phyloP scores from a whole-genome alignment of 2,329 filamentous ascomycete genomes.

The Colletotrichum sidae region DNA sequence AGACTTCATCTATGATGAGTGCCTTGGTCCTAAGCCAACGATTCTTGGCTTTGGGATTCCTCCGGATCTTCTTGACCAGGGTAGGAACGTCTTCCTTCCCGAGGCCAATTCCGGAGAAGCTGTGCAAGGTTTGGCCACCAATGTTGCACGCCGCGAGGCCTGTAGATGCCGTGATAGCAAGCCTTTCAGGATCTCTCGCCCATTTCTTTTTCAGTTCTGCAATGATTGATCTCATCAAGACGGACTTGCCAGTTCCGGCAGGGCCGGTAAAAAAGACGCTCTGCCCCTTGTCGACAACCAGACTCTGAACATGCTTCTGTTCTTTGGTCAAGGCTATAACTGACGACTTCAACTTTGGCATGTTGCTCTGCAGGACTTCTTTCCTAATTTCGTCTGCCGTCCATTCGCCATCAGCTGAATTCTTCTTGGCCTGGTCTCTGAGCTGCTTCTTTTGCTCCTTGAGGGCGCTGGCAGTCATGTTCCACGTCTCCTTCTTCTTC shows the following conservation, averaged over 20 bases:
- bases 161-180: constrained; percentile 95
- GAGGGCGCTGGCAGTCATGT: constrained; percentile 78
- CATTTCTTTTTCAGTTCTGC: constrained; percentile 81
- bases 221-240: constrained; percentile 94
- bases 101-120: constrained; percentile 93
- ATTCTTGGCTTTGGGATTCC: constrained; percentile 87
- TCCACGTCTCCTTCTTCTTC: constrained; percentile 66
- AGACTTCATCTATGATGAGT: constrained; percentile 93
- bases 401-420: constrained; percentile 53
- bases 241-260: constrained; percentile 96
- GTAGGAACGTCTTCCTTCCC: constrained; percentile 87
- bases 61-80: constrained; percentile 89
- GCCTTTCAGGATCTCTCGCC: constrained; percentile 79
- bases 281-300: constrained; percentile 83
- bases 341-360: constrained; percentile 53
- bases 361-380: constrained; percentile 51
- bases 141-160: constrained; percentile 97
- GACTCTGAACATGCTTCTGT: constrained; percentile 83
- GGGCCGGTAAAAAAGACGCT: constrained; percentile 99
- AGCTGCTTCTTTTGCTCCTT: constrained; percentile 83
- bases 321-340: constrained; percentile 84
- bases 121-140: constrained; percentile 94
- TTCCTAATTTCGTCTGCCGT: constrained; percentile 58
- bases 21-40: constrained; percentile 91
- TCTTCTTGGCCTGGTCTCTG: constrained; percentile 70